Percentiles rank a stretch among this genome's conserved stretches.
Conservation (phyloP, 345 rosid genomes). For the Cardamine resedifolia region DNA sequence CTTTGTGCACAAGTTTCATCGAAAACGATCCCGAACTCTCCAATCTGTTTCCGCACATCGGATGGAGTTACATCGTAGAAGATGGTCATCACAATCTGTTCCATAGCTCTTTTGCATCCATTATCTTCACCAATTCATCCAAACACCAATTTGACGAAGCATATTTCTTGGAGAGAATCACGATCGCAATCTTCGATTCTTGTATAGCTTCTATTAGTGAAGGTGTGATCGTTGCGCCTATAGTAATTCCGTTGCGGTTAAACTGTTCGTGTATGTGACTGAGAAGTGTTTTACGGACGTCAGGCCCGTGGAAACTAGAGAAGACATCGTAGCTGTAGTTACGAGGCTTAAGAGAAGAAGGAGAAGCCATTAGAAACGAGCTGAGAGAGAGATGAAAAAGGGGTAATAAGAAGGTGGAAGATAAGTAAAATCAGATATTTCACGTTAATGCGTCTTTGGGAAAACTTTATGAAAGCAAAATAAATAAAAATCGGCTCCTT, state of each 20-base stretch:
- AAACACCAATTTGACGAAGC: no score
- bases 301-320: slow-evolving; percentile 4
- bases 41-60: neutral
- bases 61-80: slow-evolving; percentile 11
- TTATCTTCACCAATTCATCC: no score
- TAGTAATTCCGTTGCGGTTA: neutral
- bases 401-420: neutral
- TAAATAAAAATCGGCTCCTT: no score
- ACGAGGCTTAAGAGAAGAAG: neutral
- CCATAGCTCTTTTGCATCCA: neutral
- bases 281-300: neutral
- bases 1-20: neutral
- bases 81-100: slow-evolving; percentile 1
- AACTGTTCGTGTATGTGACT: neutral
- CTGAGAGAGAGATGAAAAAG: neutral
- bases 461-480: no score
- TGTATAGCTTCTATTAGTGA: no score
- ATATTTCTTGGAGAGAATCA: no score
- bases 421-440: no score
- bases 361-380: neutral
- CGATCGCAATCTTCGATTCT: no score
- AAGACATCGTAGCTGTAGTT: neutral
- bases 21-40: neutral
- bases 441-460: no score
- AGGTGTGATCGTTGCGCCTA: neutral